A percentile compares a stretch with the other conserved stretches of the same genome.
Conservation (phyloP, 1,284 basidiomycete genomes). For the Trametes pubescens region DNA sequence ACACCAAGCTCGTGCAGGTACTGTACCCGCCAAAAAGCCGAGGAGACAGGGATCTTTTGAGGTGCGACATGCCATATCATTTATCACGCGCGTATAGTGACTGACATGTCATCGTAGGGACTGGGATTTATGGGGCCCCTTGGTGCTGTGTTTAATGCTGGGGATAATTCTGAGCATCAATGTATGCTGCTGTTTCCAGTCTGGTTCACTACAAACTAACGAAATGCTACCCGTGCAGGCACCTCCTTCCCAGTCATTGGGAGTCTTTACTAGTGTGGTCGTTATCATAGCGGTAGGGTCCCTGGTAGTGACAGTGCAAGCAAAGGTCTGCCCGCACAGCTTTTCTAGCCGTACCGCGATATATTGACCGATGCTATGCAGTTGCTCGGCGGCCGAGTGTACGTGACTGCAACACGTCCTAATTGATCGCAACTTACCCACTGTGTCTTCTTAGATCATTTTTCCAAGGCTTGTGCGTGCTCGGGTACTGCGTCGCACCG, state of each 20-base stretch:
- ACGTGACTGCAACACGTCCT: conserved; percentile 41
- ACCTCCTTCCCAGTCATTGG: conserved; percentile 82
- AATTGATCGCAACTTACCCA: background rate
- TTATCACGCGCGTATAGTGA: conserved; percentile 9
- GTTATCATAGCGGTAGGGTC: conserved; percentile 92
- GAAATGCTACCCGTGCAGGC: conserved; percentile 59
- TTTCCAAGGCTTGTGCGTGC: conserved; percentile 93
- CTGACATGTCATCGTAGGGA: conserved; percentile 59
- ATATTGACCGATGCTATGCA: conserved; percentile 37
- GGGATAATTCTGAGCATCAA: conserved; percentile 91
- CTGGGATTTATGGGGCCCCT: conserved; percentile 97
- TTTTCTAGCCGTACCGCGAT: conserved; percentile 6
- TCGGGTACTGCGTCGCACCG: conserved; percentile 93
- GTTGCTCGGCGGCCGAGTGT: conserved; percentile 96
- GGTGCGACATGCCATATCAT: conserved; percentile 48
- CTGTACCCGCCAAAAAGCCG: conserved; percentile 82
- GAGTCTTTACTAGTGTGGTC: conserved; percentile 91
- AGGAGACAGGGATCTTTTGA: conserved; percentile 80
- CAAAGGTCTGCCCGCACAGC: conserved; percentile 62
- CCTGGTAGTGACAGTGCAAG: conserved; percentile 90
- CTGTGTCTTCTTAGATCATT: conserved; percentile 72
- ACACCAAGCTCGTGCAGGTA: conserved; percentile 91
- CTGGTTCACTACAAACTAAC: background rate
- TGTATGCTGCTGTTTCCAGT: conserved; percentile 53
- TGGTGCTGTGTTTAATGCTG: conserved; percentile 85